These are phyloP conservation scores for Tephrocybe sp. DNA, from an alignment of 768 basidiomycete genomes.

Conservation along the genomic window DNA sequence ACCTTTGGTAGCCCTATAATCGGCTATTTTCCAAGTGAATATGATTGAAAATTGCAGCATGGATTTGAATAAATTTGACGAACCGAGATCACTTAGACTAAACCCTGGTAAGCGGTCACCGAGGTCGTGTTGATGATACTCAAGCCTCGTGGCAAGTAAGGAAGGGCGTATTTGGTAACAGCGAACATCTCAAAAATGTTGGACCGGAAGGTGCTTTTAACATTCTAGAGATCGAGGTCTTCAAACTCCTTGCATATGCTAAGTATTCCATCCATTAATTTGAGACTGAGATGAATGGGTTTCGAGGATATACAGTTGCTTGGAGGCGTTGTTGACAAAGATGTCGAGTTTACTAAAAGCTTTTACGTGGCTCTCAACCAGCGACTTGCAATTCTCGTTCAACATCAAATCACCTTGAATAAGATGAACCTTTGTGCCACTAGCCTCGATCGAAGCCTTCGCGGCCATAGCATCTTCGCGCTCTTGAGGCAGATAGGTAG, in stretches of 20 bases:
- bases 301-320: too few species aligned
- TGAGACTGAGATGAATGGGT: not conserved
- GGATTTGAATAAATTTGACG: not conserved
- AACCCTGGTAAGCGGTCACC: conserved; percentile 50
- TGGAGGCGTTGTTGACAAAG: too few species aligned
- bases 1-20: conserved; percentile 61
- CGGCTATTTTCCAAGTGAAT: conserved; percentile 20
- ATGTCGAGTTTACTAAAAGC: too few species aligned
- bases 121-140: conserved; percentile 62
- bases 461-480: too few species aligned
- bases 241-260: conserved; percentile 42
- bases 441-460: too few species aligned
- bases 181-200: conserved; percentile 7
- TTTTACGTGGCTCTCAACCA: too few species aligned
- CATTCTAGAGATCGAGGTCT: conserved; percentile 48
- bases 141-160: conserved; percentile 55
- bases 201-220: conserved; percentile 18
- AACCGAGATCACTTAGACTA: conserved; percentile 25
- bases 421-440: too few species aligned
- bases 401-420: too few species aligned
- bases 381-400: too few species aligned
- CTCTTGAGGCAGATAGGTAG: too few species aligned
- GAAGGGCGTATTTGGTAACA: conserved; percentile 45
- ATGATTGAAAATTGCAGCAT: not conserved
- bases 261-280: too few species aligned